These are phyloP conservation scores for Fomitopsis palustris DNA, from an alignment of 1,284 basidiomycete genomes.

Conservation along the genomic window DNA sequence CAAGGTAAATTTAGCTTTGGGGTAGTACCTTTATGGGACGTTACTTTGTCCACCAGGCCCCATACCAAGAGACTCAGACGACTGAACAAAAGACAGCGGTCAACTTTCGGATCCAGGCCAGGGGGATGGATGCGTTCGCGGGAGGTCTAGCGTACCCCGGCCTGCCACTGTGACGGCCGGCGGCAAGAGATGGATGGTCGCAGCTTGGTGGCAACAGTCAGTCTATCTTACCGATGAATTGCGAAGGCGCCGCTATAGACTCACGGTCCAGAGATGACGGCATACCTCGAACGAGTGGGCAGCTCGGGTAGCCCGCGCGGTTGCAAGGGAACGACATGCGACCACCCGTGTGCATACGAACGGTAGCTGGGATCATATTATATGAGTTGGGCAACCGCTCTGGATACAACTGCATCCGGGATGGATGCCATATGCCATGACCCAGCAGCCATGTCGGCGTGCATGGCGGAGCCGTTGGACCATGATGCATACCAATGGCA, in stretches of 20 bases:
- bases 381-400: no score
- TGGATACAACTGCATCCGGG: no score
- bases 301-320: not conserved
- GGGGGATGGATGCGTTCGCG: not conserved
- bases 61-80: not conserved
- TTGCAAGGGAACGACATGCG: not conserved
- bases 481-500: no score
- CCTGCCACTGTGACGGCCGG: not conserved
- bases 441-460: no score
- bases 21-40: not conserved
- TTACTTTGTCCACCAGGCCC: not conserved
- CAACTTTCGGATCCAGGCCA: not conserved
- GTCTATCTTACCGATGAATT: not conserved
- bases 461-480: no score
- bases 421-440: no score
- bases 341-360: not conserved
- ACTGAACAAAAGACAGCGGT: not conserved
- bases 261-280: not conserved
- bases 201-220: not conserved
- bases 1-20: not conserved
- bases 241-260: not conserved
- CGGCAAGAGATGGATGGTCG: not conserved
- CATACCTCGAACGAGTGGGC: not conserved
- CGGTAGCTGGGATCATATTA: not conserved
- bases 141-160: not conserved